Evolutionary conservation across 441 rosid species (phyloP), one percentile per base, ranked within the genome.

Genomic region (Pelargonium fulgidum): DNA sequence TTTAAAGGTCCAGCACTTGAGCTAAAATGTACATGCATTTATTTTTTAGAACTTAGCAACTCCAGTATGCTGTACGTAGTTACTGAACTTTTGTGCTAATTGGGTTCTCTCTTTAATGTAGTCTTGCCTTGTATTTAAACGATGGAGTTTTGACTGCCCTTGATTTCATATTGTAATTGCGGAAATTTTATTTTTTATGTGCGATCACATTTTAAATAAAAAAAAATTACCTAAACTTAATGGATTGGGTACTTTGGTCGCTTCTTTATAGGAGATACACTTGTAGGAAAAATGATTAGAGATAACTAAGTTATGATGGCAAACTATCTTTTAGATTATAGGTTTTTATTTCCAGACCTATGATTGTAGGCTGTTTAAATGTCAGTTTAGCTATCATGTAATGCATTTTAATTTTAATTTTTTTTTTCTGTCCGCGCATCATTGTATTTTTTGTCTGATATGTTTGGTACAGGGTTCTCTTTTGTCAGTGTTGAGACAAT

Each of bases 401-500:
- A 54, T 17, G 62, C 54, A 48, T 6, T 48, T 12, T 48, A 48
- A 1, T 11, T 48, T 61, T 67, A 48, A 20, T 20, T 64, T 13
- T 68, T 58, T 17, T 68, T 10, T 11, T 20, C 42, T 73, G n/a
- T 74, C 2, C 10, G 50, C 33, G 16, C 47, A 19, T 39, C 4
- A 62, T 16, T 54, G 26, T 33, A 22, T 26, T 50, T 14, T 39
- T 29, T 24, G 41, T 26, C 41, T 72, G 19, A 39, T 29, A 62
- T 5, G 62, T 65, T 62, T 47, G 36, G 36, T 59, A 2, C 76
- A 93, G 99, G 99, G 99, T 62, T 92, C 98, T 14, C 96, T 92
- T 73, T 82, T 94, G 63, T 92, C 94, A 1, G 90, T 92, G 22
- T 73, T 92, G 80, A 85, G 99, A 80, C 97, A 94, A 80, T 94